Evolutionary conservation across 129 eudicot species (phyloP), one percentile per base, ranked within the genome.

Genomic region (Ambrosia artemisiifolia): DNA sequence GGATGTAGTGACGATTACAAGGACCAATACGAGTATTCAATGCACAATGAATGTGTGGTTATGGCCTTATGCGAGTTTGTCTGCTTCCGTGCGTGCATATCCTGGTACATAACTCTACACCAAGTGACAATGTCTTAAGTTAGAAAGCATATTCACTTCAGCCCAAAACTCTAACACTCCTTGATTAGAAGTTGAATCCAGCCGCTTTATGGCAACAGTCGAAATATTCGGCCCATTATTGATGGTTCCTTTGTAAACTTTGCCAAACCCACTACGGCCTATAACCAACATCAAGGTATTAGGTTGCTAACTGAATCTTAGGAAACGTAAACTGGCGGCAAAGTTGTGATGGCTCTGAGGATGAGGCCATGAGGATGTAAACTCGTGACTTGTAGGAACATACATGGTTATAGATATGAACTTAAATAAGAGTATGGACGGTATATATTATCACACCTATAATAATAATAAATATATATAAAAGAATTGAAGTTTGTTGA

Each of bases 221-320:
- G 16, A 32, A 30, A 0, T 24, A 51, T 2, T 55, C 3, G 0
- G 42, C 14, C 66, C 66, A 3, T 55, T 6, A 2, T 19, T 20
- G 38, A 70, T 24, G 8, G 67, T 43, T 71, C 67, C 67, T 59
- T 59, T 71, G 57, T 57, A 71, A 43, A 71, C 68, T 9, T 40
- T 71, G 16, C 76, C 67, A 42, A 72, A 72, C 0, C 76, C 76
- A 4, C 67, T 67, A 13, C 17, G 19, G 3, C 76, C 75, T n/a
- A 71, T 71, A 20, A 55, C 66, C 44, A 72, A 72, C 42, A 43
- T 59, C 68, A 42, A 72, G 30, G 56, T 43, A 43, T 3, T 20
- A 34, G 24, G 67, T 72, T 59, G 67, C 75, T 13, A 38, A 7
- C 57, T 43, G 44, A 30, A 72, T 56, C 40, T 72, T 68, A 0